Percentiles rank a stretch among this genome's conserved stretches.
Conservation (phyloP, 805 yeast species). For the Ogataea polymorpha region DNA sequence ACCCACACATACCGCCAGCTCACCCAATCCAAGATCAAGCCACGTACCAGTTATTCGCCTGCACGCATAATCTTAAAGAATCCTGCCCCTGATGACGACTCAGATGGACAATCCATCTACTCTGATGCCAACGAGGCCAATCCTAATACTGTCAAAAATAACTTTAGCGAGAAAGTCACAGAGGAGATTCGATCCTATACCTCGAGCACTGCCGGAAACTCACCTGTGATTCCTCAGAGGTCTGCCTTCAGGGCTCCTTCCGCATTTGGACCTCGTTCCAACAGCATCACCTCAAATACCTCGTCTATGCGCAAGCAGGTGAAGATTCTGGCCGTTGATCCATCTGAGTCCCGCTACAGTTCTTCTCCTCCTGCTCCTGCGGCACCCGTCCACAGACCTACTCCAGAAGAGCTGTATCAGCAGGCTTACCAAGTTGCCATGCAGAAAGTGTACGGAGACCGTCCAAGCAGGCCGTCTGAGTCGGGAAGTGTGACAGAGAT, state of each 20-base stretch:
- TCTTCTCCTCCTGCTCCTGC: neutral
- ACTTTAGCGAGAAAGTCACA: constrained; percentile 24
- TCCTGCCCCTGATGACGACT: constrained; percentile 11
- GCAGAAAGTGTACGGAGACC: constrained; percentile 51
- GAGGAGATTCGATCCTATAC: constrained; percentile 22
- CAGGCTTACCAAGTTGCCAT: constrained; percentile 55
- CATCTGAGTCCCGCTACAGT: constrained; percentile 4
- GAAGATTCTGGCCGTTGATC: constrained; percentile 17
- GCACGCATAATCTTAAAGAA: constrained; percentile 22
- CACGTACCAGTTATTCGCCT: constrained; percentile 16
- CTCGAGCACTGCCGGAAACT: constrained; percentile 12
- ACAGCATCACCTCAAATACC: constrained; percentile 20
- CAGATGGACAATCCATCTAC: constrained; percentile 22
- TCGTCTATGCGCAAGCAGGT: constrained; percentile 25
- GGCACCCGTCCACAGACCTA: constrained; percentile 13
- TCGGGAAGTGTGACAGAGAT: constrained; percentile 10
- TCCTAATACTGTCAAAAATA: neutral
- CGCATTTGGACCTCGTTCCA: constrained; percentile 11
- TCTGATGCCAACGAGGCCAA: constrained; percentile 27
- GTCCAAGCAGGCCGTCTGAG: constrained; percentile 2
- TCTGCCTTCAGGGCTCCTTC: constrained; percentile 11
- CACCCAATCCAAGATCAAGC: constrained; percentile 11
- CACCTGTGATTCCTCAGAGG: constrained; percentile 19
- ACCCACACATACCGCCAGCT: constrained; percentile 18
- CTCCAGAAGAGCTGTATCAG: constrained; percentile 52